Evolutionary conservation across 345 rosid species (phyloP), one percentile per base, ranked within the genome.

Genomic region (Eutrema yunnanense): DNA sequence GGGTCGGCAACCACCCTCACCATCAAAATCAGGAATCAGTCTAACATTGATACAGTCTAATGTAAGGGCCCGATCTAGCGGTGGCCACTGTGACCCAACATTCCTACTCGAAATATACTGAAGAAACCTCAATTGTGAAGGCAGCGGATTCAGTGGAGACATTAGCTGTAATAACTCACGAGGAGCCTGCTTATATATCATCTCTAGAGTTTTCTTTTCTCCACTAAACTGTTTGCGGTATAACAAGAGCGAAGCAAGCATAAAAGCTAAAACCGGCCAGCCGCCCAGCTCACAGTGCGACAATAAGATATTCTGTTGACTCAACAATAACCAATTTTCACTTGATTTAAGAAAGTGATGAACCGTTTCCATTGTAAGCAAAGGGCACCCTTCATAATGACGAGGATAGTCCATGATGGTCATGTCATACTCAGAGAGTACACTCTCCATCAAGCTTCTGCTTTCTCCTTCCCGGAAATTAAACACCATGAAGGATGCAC

Each of bases 401-500:
- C 87, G 87, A 76, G 93, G 93, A 74, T 90, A 90, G 71, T 90
- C 93, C 88, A 86, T 85, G 48, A 87, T 90, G n/a, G 93, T 90
- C 88, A 90, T 84, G 78, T 83, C 90, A 69, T 80, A 79, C 34
- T 86, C 86, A 0, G 90, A 78, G 59, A 90, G 84, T 54, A 85
- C 77, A 46, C 47, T 74, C 44, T 78, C 78, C 49, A 90, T 84
- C 50, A 33, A 82, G 78, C 89, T 90, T 72, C 75, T 87, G 34
- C 76, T 49, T 67, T 76, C 84, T 49, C 83, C 86, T 32, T 88
- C 90, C 19, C 84, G 83, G 78, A 90, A 86, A 65, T 88, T 86
- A 69, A 90, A 90, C 74, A 85, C 94, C 96, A 90, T 86, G 78
- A 80, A 88, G 4, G 92, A 88, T 53, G 86, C 88, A 62, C 80